Evolutionary conservation across 1,284 basidiomycete genomes (phyloP).

Genomic region (Cryptococcus jaspeensis): DNA sequence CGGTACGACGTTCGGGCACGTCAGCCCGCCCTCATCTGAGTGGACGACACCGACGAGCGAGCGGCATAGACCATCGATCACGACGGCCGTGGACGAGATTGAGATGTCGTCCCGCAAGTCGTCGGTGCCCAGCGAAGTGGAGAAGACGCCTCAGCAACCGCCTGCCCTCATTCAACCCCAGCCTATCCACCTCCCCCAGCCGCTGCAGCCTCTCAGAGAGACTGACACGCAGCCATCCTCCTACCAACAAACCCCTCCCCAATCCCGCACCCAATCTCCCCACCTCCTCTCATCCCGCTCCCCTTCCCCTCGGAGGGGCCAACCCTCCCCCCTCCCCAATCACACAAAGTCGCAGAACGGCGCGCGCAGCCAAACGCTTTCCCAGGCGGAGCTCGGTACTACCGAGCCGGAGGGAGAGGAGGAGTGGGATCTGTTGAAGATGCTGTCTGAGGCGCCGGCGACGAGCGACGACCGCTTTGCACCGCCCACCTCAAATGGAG

Average conservation of each 20-base stretch:
- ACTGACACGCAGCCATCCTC: too few relatives aligned
- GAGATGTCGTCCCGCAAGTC: not conserved
- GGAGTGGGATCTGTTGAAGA: conserved; percentile 41
- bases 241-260: too few relatives aligned
- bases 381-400: not conserved
- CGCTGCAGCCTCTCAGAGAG: too few relatives aligned
- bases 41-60: not conserved
- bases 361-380: not conserved
- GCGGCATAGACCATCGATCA: not conserved
- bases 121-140: not conserved
- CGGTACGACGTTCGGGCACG: not conserved
- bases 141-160: not conserved
- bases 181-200: not conserved
- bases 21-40: not conserved
- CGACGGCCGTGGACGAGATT: conserved; percentile 1
- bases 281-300: not conserved
- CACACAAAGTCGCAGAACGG: not conserved
- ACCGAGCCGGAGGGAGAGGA: conserved; percentile 31
- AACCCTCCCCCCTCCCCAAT: not conserved
- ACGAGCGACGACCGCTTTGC: conserved; percentile 24
- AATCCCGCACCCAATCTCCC: not conserved
- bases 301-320: not conserved
- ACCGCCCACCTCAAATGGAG: conserved; percentile 16
- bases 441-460: conserved; percentile 32
- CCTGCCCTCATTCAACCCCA: not conserved